Evolutionary conservation across 1,284 basidiomycete species (phyloP).

Genomic region (Ganoderma resinaceum): DNA sequence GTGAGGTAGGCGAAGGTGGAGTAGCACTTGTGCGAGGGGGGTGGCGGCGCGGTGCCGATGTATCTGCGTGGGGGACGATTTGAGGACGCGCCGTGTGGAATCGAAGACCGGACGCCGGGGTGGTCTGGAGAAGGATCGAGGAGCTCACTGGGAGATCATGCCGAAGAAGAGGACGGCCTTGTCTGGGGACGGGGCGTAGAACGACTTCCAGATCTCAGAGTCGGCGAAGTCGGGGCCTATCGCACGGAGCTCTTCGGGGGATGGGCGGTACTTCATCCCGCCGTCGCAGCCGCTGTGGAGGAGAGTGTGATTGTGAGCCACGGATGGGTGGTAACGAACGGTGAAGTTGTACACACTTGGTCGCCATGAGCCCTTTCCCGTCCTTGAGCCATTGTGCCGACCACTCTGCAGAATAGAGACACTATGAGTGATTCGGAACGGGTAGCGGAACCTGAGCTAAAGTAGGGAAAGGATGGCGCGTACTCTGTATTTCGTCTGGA

Average conservation of each 20-base stretch:
- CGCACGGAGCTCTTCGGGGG: conserved; percentile 45
- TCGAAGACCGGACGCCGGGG: too few species aligned
- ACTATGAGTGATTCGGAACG: background rate
- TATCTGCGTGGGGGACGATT: background rate
- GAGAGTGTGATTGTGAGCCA: background rate
- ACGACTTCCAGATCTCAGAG: conserved; percentile 44
- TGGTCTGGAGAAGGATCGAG: too few species aligned
- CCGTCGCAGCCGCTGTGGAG: conserved; percentile 47
- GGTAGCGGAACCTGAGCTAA: background rate
- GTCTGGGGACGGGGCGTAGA: conserved; percentile 50
- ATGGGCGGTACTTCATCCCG: conserved; percentile 56
- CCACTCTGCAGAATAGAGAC: conserved; percentile 38
- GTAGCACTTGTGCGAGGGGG: conserved; percentile 9
- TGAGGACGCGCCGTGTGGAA: background rate
- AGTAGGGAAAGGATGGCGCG: conserved; percentile 6
- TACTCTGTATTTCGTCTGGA: conserved; percentile 42
- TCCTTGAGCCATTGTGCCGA: conserved; percentile 48
- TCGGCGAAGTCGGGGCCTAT: conserved; percentile 50
- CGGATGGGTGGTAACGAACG: background rate
- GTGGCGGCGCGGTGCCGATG: background rate
- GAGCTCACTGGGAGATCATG: conserved; percentile 6
- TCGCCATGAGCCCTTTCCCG: conserved; percentile 53
- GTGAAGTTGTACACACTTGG: conserved; percentile 48
- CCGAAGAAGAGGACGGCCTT: conserved; percentile 50
- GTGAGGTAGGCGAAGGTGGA: conserved; percentile 15